Evolutionary conservation across 1,139 yeast species (phyloP).

Genomic region (Insectozyma bohioensis): DNA sequence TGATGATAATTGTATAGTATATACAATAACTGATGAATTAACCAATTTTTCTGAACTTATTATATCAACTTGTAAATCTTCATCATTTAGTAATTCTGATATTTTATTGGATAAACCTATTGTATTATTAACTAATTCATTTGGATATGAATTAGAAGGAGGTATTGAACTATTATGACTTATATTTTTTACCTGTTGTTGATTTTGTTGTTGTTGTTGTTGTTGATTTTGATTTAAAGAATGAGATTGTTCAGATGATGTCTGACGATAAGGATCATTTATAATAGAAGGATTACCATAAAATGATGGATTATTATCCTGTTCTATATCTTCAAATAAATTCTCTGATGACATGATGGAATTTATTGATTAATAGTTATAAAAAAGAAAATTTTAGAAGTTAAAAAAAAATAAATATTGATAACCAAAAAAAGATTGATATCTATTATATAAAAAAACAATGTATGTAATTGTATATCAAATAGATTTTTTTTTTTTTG

Average conservation of each 20-base stretch:
- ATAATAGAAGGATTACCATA: slow-evolving; percentile 35
- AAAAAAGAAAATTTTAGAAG: background rate
- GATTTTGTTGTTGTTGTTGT: slow-evolving; percentile 2
- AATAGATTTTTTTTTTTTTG: too few species aligned
- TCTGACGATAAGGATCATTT: slow-evolving; percentile 26
- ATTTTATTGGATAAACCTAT: slow-evolving; percentile 42
- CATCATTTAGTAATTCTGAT: slow-evolving; percentile 27
- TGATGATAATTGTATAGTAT: slow-evolving; percentile 33
- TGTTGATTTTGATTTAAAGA: slow-evolving; percentile 1
- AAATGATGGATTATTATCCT: slow-evolving; percentile 50
- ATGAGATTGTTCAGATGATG: slow-evolving; percentile 2
- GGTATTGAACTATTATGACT: too few species aligned
- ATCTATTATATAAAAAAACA: too few species aligned
- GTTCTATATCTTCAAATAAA: slow-evolving; percentile 42
- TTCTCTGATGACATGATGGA: slow-evolving; percentile 16
- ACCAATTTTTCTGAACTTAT: slow-evolving; percentile 38
- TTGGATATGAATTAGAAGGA: slow-evolving; percentile 13
- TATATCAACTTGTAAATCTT: slow-evolving; percentile 30
- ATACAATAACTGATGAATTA: slow-evolving; percentile 42
- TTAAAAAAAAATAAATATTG: too few species aligned
- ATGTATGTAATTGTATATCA: too few species aligned
- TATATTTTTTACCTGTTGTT: too few species aligned
- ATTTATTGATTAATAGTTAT: background rate
- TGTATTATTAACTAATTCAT: slow-evolving; percentile 32
- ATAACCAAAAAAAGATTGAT: too few species aligned